Conservation (phyloP, 2,329 filamentous ascomycete genomes). For the Alternaria gaisen region DNA sequence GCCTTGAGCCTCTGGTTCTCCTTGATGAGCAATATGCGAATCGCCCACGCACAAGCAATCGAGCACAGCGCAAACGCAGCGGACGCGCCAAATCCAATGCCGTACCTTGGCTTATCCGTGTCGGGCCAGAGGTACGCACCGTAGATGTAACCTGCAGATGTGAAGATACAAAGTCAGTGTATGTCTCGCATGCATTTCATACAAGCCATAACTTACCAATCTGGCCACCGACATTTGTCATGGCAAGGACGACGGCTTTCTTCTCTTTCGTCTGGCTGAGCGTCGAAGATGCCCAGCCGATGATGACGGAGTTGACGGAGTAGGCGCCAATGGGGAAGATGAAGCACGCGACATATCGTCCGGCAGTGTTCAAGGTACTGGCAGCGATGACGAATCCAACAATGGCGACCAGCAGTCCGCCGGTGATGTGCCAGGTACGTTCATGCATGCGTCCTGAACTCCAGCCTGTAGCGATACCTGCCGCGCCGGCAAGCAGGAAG, state of each 20-base stretch:
- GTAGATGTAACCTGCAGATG: conserved; percentile 35
- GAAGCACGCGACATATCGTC: conserved; percentile 42
- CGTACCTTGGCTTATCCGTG: conserved; percentile 34
- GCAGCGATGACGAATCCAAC: conserved; percentile 53
- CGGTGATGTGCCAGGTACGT: conserved; percentile 61
- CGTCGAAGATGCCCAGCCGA: conserved; percentile 41
- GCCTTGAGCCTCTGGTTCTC: conserved; percentile 37
- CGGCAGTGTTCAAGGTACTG: conserved; percentile 39
- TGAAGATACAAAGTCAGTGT: too few species aligned
- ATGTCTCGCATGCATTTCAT: too few species aligned
- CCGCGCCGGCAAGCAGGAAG: conserved; percentile 57
- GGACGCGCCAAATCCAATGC: conserved; percentile 41
- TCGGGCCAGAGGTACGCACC: conserved; percentile 41
- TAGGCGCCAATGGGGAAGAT: conserved; percentile 44
- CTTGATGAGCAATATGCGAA: conserved; percentile 37
- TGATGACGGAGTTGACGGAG: conserved; percentile 43
- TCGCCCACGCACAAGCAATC: conserved; percentile 42
- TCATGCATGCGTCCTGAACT: conserved; percentile 61
- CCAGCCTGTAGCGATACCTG: conserved; percentile 60
- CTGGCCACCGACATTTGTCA: conserved; percentile 41
- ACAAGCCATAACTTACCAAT: conserved; percentile 8
- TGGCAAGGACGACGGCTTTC: conserved; percentile 42
- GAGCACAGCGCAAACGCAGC: conserved; percentile 39
- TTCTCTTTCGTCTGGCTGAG: conserved; percentile 42
- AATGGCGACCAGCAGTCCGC: conserved; percentile 52